Conservation (phyloP, 2,329 filamentous ascomycete genomes). For the Hymenoscyphus salicellus region DNA sequence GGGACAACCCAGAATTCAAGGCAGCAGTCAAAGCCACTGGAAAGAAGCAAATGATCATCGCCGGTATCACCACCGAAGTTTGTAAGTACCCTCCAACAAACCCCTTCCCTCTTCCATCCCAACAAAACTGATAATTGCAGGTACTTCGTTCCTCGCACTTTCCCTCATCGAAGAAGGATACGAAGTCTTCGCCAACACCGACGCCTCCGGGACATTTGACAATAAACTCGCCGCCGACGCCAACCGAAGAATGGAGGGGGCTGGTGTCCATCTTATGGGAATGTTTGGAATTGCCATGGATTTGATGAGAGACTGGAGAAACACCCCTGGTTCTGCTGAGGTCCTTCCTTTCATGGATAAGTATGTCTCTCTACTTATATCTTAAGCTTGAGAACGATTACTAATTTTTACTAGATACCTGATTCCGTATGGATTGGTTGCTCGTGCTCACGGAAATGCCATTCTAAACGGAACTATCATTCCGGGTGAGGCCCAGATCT, state of each 20-base stretch:
- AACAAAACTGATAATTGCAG: conserved; percentile 30
- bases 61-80: conserved; percentile 71
- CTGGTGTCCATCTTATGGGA: conserved; percentile 55
- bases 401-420: conserved; percentile 44
- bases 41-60: conserved; percentile 68
- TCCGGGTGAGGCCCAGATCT: conserved; percentile 48
- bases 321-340: conserved; percentile 49
- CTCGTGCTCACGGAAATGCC: conserved; percentile 59
- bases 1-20: conserved; percentile 70
- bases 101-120: neutral
- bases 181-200: conserved; percentile 69
- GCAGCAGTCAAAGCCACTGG: conserved; percentile 62
- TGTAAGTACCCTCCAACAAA: conserved; percentile 43
- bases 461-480: conserved; percentile 57
- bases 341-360: conserved; percentile 62
- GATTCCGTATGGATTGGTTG: conserved; percentile 63
- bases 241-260: conserved; percentile 63
- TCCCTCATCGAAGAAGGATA: conserved; percentile 69
- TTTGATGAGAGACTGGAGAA: conserved; percentile 34
- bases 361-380: conserved; percentile 28
- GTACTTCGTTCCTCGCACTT: conserved; percentile 70
- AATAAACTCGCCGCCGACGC: conserved; percentile 59
- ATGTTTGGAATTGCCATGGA: conserved; percentile 34
- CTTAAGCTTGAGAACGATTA: neutral
- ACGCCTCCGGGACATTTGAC: conserved; percentile 66